A percentile compares a stretch with the other conserved stretches of the same genome.
Conservation (phyloP, 2,329 filamentous ascomycete genomes). For the Aspergillus sp. region DNA sequence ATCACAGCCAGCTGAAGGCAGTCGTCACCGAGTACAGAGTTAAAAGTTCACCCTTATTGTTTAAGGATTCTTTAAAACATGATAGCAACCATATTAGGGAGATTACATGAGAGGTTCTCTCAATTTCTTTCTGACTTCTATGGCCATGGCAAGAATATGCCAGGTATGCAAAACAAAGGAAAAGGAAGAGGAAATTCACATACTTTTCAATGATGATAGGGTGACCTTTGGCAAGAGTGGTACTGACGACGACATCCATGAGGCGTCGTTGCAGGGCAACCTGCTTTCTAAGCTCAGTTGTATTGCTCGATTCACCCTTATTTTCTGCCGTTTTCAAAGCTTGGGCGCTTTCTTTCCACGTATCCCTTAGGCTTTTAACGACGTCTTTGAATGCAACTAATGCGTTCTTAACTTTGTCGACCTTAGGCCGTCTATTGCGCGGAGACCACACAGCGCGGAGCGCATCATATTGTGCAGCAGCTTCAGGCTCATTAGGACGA, state of each 20-base stretch:
- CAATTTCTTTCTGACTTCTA: slow-evolving; percentile 37
- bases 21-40: slow-evolving; percentile 12
- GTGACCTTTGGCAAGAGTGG: slow-evolving; percentile 46
- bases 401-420: slow-evolving; percentile 54
- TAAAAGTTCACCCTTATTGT: slow-evolving; percentile 27
- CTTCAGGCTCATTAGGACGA: slow-evolving; percentile 54
- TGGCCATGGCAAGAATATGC: slow-evolving; percentile 30
- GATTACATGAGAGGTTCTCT: slow-evolving; percentile 38
- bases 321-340: slow-evolving; percentile 59
- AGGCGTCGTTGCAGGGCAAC: slow-evolving; percentile 59
- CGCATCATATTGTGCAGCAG: slow-evolving; percentile 58
- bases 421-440: slow-evolving; percentile 49
- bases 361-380: slow-evolving; percentile 59
- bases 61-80: slow-evolving; percentile 26
- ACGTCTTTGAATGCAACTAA: slow-evolving; percentile 60
- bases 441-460: slow-evolving; percentile 63
- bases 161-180: slow-evolving; percentile 17
- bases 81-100: slow-evolving; percentile 27
- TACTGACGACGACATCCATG: slow-evolving; percentile 52
- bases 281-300: slow-evolving; percentile 55
- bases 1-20: slow-evolving; percentile 5
- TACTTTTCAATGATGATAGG: slow-evolving; percentile 52
- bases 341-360: slow-evolving; percentile 60
- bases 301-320: slow-evolving; percentile 54
- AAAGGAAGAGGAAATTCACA: slow-evolving; percentile 32